Percentiles rank a stretch among this genome's conserved stretches.
These are phyloP conservation scores for Fusarium musae DNA, from an alignment of 2,329 filamentous ascomycete genomes.

Conservation along the genomic window DNA sequence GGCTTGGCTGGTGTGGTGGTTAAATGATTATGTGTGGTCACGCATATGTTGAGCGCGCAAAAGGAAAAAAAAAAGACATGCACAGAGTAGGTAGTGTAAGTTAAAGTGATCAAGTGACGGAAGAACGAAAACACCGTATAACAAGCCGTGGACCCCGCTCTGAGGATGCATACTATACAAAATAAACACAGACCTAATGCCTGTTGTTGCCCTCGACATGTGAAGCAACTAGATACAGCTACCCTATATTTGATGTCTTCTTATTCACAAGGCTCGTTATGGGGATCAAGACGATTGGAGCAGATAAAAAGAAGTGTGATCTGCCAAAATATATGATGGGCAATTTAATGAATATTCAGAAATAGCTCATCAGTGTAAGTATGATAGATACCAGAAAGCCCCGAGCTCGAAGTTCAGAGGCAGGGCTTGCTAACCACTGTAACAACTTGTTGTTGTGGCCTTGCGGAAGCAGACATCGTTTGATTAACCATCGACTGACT, in stretches of 20 bases:
- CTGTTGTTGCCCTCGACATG: too few species aligned
- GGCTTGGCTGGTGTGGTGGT: neutral
- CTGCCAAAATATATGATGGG: too few species aligned
- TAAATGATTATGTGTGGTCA: neutral
- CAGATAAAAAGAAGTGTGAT: neutral
- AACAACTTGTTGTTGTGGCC: neutral
- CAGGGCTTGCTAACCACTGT: neutral
- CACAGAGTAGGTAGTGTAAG: neutral
- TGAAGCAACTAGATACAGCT: neutral
- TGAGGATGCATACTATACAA: too few species aligned
- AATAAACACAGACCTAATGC: neutral
- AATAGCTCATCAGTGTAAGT: neutral
- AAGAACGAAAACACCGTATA: neutral
- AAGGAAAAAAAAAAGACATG: neutral
- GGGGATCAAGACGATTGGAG: neutral
- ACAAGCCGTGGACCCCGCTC: neutral
- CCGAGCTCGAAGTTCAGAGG: neutral
- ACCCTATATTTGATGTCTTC: neutral
- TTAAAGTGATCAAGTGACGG: neutral
- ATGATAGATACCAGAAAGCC: neutral
- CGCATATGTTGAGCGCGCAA: neutral
- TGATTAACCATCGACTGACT: neutral
- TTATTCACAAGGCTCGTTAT: neutral
- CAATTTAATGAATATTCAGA: neutral
- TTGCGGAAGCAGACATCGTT: neutral